A percentile compares a stretch with the other conserved stretches of the same genome.
Evolutionary conservation across 768 basidiomycete genomes (phyloP).

Genomic region (Dendrothele bispora): DNA sequence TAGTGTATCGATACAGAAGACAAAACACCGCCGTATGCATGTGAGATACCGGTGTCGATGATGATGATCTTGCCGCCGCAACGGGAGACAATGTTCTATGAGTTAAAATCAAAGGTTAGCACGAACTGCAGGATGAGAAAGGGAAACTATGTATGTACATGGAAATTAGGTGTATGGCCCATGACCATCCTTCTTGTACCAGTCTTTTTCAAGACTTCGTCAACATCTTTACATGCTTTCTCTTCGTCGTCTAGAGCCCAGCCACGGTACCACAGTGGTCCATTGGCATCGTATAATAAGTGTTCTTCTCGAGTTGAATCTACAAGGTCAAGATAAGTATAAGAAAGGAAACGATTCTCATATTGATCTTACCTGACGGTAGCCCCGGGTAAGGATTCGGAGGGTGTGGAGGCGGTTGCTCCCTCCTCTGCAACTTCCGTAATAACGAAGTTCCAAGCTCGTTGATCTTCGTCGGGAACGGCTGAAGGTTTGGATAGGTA

Average conservation of each 20-base stretch:
- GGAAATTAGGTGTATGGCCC: slow-evolving; percentile 95
- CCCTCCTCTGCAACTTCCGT: slow-evolving; percentile 61
- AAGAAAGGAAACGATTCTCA: background rate
- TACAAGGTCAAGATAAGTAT: slow-evolving; percentile 10
- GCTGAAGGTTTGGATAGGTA: slow-evolving; percentile 68
- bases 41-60: slow-evolving; percentile 96
- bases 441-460: slow-evolving; percentile 69
- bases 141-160: slow-evolving; percentile 34
- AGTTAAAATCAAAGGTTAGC: slow-evolving; percentile 1
- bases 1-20: slow-evolving; percentile 89
- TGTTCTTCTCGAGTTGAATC: slow-evolving; percentile 66
- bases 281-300: slow-evolving; percentile 71
- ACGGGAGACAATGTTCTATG: slow-evolving; percentile 74
- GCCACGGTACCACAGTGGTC: slow-evolving; percentile 94
- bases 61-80: slow-evolving; percentile 94
- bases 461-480: slow-evolving; percentile 87
- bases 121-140: background rate
- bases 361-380: slow-evolving; percentile 43
- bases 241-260: slow-evolving; percentile 80
- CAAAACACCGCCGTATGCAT: slow-evolving; percentile 91
- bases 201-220: slow-evolving; percentile 66
- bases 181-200: slow-evolving; percentile 90
- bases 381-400: slow-evolving; percentile 74
- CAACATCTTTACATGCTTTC: slow-evolving; percentile 68
- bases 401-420: slow-evolving; percentile 78